These are phyloP conservation scores for Aspergillus terreus DNA, from an alignment of 2,329 filamentous ascomycete genomes.

Conservation along the genomic window DNA sequence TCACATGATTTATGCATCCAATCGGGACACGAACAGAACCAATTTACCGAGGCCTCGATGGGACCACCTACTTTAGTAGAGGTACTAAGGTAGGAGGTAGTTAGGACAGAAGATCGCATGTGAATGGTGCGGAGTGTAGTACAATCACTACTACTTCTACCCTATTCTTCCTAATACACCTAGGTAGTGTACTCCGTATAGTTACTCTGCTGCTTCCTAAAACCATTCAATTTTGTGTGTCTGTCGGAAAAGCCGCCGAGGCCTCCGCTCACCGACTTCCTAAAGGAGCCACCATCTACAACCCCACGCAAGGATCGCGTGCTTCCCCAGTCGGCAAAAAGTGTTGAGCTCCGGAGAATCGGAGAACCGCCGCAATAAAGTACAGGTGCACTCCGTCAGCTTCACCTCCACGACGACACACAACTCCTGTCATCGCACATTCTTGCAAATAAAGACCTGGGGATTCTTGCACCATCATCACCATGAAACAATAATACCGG, in stretches of 20 bases:
- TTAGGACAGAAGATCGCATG: not conserved
- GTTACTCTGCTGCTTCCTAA: too few relatives aligned
- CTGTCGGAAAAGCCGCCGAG: conserved; percentile 13
- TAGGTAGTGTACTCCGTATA: too few relatives aligned
- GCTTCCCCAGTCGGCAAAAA: conserved; percentile 15
- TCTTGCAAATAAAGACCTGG: not conserved
- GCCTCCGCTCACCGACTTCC: conserved; percentile 30
- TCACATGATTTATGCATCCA: conserved; percentile 9
- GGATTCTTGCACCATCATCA: not conserved
- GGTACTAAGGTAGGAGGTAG: not conserved
- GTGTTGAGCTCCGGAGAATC: conserved; percentile 1
- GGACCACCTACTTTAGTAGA: too few relatives aligned
- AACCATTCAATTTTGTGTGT: too few relatives aligned
- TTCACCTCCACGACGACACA: not conserved
- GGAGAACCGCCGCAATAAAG: not conserved
- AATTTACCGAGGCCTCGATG: conserved; percentile 4
- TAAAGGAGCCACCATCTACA: conserved; percentile 23
- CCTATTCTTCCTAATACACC: not conserved
- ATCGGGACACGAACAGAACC: not conserved
- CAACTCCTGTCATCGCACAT: not conserved
- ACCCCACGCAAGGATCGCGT: conserved; percentile 25
- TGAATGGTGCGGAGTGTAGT: not conserved
- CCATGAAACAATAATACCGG: not conserved
- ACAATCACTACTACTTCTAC: not conserved
- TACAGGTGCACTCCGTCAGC: not conserved